Evolutionary conservation across 2,329 filamentous ascomycete species (phyloP), one percentile per base, ranked within the genome.

Genomic region (Penicillium sp.): DNA sequence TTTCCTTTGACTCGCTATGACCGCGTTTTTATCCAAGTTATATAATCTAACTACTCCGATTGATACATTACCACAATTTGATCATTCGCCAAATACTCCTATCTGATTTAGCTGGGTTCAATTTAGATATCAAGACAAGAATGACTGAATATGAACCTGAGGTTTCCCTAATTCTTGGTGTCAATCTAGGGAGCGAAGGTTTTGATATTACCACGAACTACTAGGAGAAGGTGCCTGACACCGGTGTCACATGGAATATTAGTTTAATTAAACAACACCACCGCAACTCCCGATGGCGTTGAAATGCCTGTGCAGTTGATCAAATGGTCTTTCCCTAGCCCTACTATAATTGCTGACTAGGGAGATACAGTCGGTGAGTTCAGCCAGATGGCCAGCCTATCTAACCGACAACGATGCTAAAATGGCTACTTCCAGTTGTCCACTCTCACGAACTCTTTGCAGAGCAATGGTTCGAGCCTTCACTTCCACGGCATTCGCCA

Each of bases 311-410:
- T 77, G 49, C 55, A 72, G 17, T 58, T 75, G 1, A 63, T 80
- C 53, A 80, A 80, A 52, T 75, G 75, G 4, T 73, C 76, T 49
- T 72, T 75, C 55, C 78, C 75, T 21, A 77, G 77, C 8, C 77
- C 78, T 7, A 73, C 75, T 39, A 73, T 78, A 36, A 68, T 68
- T 13, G 76, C 72, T 3, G 65, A 73, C 43, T 73, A 74, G 74
- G 65, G 64, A 12, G 63, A 69, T 52, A 46, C 30, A 12, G 46
- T 56, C 26, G 42, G 52, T 51, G 47, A n/a, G 41, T 44, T n/a
- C n/a, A n/a, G n/a, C n/a, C n/a, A n/a, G n/a, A n/a, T n/a, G n/a
- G n/a, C n/a, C n/a, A n/a, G n/a, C n/a, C n/a, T n/a, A n/a, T n/a
- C n/a, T n/a, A n/a, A n/a, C n/a, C n/a, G n/a, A n/a, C n/a, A n/a